phyloP scores from a whole-genome alignment of 2,329 filamentous ascomycete genomes.

The Madurella fahalii region DNA sequence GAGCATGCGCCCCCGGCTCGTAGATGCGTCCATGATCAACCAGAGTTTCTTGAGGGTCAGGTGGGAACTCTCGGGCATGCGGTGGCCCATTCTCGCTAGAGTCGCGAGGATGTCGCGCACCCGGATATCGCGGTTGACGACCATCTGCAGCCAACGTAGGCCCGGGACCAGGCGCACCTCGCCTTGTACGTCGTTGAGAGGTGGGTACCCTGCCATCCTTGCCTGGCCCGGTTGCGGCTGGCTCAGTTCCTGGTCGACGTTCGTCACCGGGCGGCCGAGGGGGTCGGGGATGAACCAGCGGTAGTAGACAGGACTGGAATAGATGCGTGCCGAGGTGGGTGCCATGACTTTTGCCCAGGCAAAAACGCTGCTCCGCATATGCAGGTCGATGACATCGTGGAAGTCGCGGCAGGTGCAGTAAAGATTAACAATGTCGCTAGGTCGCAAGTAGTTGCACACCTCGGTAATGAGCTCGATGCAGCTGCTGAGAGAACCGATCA shows the following conservation, averaged over 20 bases:
- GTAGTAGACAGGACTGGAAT: slow-evolving; percentile 58
- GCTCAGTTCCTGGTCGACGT: slow-evolving; percentile 22
- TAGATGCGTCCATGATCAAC: slow-evolving; percentile 65
- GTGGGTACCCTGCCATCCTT: neutral
- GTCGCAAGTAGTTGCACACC: slow-evolving; percentile 50
- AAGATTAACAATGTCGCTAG: slow-evolving; percentile 57
- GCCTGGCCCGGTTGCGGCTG: slow-evolving; percentile 9
- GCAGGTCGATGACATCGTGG: slow-evolving; percentile 55
- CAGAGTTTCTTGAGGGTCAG: slow-evolving; percentile 61
- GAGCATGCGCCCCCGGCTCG: slow-evolving; percentile 49
- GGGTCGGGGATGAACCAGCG: slow-evolving; percentile 59
- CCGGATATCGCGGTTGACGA: slow-evolving; percentile 53
- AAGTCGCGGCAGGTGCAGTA: slow-evolving; percentile 63
- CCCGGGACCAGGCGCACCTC: slow-evolving; percentile 53
- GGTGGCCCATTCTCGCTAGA: slow-evolving; percentile 55
- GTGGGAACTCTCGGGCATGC: slow-evolving; percentile 47
- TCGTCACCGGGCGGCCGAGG: slow-evolving; percentile 38
- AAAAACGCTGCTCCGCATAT: slow-evolving; percentile 56
- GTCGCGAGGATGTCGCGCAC: slow-evolving; percentile 60
- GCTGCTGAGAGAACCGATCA: slow-evolving; percentile 41
- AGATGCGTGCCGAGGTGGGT: slow-evolving; percentile 53
- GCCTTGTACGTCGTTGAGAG: slow-evolving; percentile 17
- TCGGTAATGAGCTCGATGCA: slow-evolving; percentile 51
- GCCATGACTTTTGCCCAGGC: slow-evolving; percentile 51
- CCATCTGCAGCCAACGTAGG: slow-evolving; percentile 65